Evolutionary conservation across 2,329 filamentous ascomycete species (phyloP).

Genomic region (Fusarium nisikadoi): DNA sequence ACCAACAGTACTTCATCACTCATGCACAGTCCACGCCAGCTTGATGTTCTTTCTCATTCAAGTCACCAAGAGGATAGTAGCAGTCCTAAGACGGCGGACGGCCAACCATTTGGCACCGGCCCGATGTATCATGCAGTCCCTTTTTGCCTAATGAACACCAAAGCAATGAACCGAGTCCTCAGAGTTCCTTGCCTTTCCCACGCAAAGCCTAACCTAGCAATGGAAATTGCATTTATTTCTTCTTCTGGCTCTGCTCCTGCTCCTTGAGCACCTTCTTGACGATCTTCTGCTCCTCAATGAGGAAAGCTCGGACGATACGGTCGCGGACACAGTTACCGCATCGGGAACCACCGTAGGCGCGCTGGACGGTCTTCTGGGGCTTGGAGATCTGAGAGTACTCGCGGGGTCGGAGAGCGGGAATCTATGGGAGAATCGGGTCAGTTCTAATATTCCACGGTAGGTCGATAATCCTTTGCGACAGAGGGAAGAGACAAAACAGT

Average conservation of each 20-base stretch:
- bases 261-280: conserved; percentile 99
- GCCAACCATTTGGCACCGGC: conserved; percentile 52
- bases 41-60: conserved; percentile 57
- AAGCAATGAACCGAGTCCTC: conserved; percentile 60
- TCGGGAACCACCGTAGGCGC: conserved; percentile 97
- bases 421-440: conserved; percentile 58
- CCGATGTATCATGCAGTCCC: conserved; percentile 61
- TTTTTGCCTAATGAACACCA: conserved; percentile 64
- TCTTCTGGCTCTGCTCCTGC: conserved; percentile 80
- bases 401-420: conserved; percentile 96
- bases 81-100: conserved; percentile 58
- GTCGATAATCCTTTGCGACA: conserved; percentile 12
- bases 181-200: conserved; percentile 50
- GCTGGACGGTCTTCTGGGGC: conserved; percentile 99
- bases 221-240: conserved; percentile 69
- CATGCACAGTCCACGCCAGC: conserved; percentile 45
- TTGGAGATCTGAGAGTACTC: conserved; percentile 97
- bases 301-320: conserved; percentile 96
- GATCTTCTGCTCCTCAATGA: conserved; percentile 99
- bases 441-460: conserved; percentile 9
- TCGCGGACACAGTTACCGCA: conserved; percentile 99
- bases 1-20: conserved; percentile 29
- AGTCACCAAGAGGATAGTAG: conserved; percentile 58
- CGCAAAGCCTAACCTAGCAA: conserved; percentile 48
- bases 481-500: conserved; percentile 5